These are phyloP conservation scores for Pseudocercospora macadamiae DNA, from an alignment of 2,329 filamentous ascomycete genomes.

Conservation along the genomic window DNA sequence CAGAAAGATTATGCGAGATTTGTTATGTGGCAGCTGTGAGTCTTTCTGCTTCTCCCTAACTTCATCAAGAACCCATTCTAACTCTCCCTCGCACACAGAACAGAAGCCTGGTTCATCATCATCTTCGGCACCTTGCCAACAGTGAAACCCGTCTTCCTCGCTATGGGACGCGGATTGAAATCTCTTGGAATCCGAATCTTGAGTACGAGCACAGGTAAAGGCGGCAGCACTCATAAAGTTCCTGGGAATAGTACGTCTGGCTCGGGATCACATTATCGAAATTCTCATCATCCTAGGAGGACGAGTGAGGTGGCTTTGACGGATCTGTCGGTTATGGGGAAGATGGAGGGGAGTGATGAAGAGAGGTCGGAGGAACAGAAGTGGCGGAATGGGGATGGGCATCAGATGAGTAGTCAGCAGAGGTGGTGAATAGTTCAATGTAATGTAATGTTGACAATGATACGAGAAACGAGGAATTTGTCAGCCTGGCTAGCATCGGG, in stretches of 20 bases:
- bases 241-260: neutral
- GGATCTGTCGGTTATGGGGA: neutral
- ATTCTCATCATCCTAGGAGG: neutral
- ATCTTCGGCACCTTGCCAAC: conserved; percentile 27
- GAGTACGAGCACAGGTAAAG: neutral
- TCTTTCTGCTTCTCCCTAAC: neutral
- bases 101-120: conserved; percentile 30
- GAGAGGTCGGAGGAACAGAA: too few species aligned
- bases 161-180: conserved; percentile 1
- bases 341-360: neutral
- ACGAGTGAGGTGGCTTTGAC: neutral
- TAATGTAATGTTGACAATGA: too few species aligned
- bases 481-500: too few species aligned
- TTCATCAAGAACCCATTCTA: neutral
- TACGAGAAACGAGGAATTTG: too few species aligned
- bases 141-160: conserved; percentile 21
- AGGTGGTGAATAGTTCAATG: too few species aligned
- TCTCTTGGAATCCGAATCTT: neutral
- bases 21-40: neutral
- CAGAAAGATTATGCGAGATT: conserved; percentile 1
- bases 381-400: too few species aligned
- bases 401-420: too few species aligned
- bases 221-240: neutral
- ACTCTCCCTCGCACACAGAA: neutral
- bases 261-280: neutral